Conservation (phyloP, 192 early-diverging fungal species). For the Hyaloraphidium curvatum region DNA sequence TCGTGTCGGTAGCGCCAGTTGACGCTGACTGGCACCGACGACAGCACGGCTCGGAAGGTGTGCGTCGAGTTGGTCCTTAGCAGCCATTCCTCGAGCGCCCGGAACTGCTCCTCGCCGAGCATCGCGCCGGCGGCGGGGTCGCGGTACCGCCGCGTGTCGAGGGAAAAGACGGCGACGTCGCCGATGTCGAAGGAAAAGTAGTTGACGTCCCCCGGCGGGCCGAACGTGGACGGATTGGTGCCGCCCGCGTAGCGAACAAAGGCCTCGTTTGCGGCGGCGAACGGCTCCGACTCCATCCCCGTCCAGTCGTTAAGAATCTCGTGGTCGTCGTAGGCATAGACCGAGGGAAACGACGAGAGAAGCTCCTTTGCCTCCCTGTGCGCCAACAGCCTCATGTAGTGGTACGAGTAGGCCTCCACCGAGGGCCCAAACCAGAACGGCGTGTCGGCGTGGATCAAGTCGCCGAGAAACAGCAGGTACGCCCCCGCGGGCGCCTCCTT, state of each 20-base stretch:
- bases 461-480: constrained; percentile 25
- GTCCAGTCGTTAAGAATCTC: constrained; percentile 34
- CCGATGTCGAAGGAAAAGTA: constrained; percentile 26
- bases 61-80: constrained; percentile 19
- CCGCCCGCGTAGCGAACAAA: constrained; percentile 25
- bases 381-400: constrained; percentile 22
- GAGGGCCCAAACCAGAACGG: constrained; percentile 19
- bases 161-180: constrained; percentile 22
- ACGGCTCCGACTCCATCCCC: constrained; percentile 12
- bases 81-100: constrained; percentile 22
- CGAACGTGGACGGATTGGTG: constrained; percentile 12
- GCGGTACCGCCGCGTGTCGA: constrained; percentile 30
- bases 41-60: constrained; percentile 21
- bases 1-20: constrained; percentile 23
- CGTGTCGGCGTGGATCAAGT: constrained; percentile 30
- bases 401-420: constrained; percentile 20
- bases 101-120: constrained; percentile 22
- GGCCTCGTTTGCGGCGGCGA: constrained; percentile 19
- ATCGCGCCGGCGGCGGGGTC: constrained; percentile 9
- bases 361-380: constrained; percentile 14
- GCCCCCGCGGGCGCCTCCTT: constrained; percentile 10
- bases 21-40: constrained; percentile 21
- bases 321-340: constrained; percentile 30
- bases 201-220: too few relatives aligned
- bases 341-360: constrained; percentile 17